These are phyloP conservation scores for Melampsora larici-populina DNA, from an alignment of 1,284 basidiomycete species.

Conservation along the genomic window DNA sequence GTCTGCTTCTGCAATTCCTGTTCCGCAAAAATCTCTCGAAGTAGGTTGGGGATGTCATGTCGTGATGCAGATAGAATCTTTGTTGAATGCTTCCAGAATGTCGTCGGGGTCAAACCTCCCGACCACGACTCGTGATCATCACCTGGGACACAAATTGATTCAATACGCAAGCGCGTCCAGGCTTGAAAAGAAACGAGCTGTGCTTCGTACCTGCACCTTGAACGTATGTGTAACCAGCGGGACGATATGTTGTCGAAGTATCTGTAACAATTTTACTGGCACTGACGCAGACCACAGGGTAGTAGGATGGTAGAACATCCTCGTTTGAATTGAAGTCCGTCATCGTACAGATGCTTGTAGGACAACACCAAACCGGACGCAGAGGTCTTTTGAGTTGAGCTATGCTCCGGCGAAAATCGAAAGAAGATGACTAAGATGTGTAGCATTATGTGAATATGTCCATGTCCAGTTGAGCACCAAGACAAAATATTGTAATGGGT, in stretches of 20 bases:
- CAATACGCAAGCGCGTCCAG: neutral
- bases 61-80: slow-evolving; percentile 60
- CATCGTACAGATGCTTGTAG: slow-evolving; percentile 59
- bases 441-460: neutral
- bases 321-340: slow-evolving; percentile 49
- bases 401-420: slow-evolving; percentile 50
- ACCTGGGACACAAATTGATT: slow-evolving; percentile 57
- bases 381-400: slow-evolving; percentile 60
- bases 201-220: slow-evolving; percentile 63
- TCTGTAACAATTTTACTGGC: slow-evolving; percentile 65
- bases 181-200: neutral
- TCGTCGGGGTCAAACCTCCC: slow-evolving; percentile 67
- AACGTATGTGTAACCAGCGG: slow-evolving; percentile 70
- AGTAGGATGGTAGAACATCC: slow-evolving; percentile 54
- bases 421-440: slow-evolving; percentile 29
- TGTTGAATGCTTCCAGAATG: slow-evolving; percentile 67
- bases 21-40: slow-evolving; percentile 57
- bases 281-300: slow-evolving; percentile 71
- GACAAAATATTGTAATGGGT: neutral
- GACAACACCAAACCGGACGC: slow-evolving; percentile 68
- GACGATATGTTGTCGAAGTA: slow-evolving; percentile 62
- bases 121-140: slow-evolving; percentile 87
- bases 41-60: slow-evolving; percentile 59
- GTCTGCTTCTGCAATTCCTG: neutral
- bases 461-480: slow-evolving; percentile 58